Conservation (phyloP, 2,329 filamentous ascomycete genomes). For the Herpotrichia juniperi region DNA sequence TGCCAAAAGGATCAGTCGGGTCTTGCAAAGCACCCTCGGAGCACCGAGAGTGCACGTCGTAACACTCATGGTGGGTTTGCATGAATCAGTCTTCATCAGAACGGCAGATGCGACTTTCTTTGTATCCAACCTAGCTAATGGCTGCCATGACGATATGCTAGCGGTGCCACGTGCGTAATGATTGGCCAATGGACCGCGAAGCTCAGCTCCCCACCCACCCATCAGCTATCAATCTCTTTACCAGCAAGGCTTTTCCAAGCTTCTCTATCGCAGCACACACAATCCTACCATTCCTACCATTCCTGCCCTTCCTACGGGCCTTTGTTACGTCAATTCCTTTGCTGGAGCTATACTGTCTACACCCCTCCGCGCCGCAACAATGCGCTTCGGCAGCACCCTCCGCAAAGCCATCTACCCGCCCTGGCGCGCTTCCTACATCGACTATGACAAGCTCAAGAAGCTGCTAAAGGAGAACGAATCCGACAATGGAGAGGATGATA, state of each 20-base stretch:
- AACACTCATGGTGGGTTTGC: too few species aligned
- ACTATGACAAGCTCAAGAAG: constrained; percentile 91
- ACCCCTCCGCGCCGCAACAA: constrained; percentile 51
- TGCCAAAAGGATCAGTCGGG: too few species aligned
- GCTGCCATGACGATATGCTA: constrained; percentile 1
- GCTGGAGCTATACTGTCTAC: too few species aligned
- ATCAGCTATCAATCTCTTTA: constrained; percentile 3
- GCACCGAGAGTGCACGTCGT: too few species aligned
- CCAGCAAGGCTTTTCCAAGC: not conserved
- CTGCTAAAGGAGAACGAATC: constrained; percentile 77
- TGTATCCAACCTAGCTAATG: not conserved
- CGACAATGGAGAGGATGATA: constrained; percentile 60
- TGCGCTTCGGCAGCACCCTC: constrained; percentile 94
- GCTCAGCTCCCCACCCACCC: constrained; percentile 9
- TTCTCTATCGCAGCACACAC: not conserved
- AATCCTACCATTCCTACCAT: not conserved
- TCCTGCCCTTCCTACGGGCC: not conserved
- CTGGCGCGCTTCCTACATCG: constrained; percentile 94
- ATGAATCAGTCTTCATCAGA: too few species aligned
- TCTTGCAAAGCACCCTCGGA: too few species aligned
- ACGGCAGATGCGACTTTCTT: too few species aligned
- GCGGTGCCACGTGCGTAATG: constrained; percentile 12
- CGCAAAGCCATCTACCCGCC: constrained; percentile 78
- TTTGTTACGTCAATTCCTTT: not conserved
- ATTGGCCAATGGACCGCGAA: constrained; percentile 13